phyloP scores from a whole-genome alignment of 352 stramenopile genomes.

The Globisporangium middletonii region DNA sequence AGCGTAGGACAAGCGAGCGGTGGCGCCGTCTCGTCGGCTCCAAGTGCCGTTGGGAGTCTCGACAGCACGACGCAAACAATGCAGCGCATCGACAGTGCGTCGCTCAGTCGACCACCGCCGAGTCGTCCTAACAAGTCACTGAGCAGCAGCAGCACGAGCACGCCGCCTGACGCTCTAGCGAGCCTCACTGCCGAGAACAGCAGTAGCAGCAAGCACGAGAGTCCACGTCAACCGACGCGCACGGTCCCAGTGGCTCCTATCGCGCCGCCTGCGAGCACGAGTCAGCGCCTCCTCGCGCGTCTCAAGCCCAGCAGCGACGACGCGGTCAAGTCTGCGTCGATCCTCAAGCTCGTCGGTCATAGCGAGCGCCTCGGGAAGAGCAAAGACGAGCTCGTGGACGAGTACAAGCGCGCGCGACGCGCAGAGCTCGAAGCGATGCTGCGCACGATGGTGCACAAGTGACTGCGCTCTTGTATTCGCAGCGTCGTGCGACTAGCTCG shows the following conservation, averaged over 20 bases:
- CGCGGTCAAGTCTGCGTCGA: slow-evolving; percentile 29
- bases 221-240: slow-evolving; percentile 4
- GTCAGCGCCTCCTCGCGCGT: background rate
- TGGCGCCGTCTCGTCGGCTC: slow-evolving; percentile 7
- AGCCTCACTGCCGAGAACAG: background rate
- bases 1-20: background rate
- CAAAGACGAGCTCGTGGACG: slow-evolving; percentile 47
- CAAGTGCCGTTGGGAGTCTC: slow-evolving; percentile 4
- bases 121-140: background rate
- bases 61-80: slow-evolving; percentile 2
- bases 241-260: background rate
- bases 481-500: slow-evolving; percentile 33
- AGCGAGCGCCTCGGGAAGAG: slow-evolving; percentile 32
- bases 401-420: slow-evolving; percentile 61
- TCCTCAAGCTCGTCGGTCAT: slow-evolving; percentile 49
- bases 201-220: slow-evolving; percentile 7
- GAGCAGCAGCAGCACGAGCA: background rate
- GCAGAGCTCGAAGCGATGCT: slow-evolving; percentile 62
- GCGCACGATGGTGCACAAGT: slow-evolving; percentile 54
- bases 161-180: slow-evolving; percentile 2
- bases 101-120: background rate
- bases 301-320: slow-evolving; percentile 5
- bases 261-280: background rate
- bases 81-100: background rate
- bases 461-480: slow-evolving; percentile 2